These are phyloP conservation scores for Spathaspora sp. DNA, from an alignment of 805 yeast species.

Conservation along the genomic window DNA sequence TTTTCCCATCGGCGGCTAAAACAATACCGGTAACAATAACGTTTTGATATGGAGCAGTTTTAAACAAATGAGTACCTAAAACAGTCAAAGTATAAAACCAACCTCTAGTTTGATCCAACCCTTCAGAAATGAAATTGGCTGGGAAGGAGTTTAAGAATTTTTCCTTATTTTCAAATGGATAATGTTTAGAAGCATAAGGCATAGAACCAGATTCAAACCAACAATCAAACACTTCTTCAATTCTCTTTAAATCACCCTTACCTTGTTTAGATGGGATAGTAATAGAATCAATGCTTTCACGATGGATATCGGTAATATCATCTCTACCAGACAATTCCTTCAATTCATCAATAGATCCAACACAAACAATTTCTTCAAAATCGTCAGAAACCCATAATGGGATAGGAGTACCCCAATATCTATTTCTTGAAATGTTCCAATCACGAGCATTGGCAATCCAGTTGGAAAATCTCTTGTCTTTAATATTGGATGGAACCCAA, in stretches of 20 bases:
- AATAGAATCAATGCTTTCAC: constrained; percentile 86
- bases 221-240: constrained; percentile 98
- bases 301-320: constrained; percentile 86
- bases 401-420: constrained; percentile 99
- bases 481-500: constrained; percentile 92
- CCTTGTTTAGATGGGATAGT: constrained; percentile 92
- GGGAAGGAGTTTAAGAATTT: constrained; percentile 77
- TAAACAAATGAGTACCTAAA: constrained; percentile 90
- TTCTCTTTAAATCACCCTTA: constrained; percentile 81
- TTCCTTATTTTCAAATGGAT: constrained; percentile 87
- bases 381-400: constrained; percentile 98
- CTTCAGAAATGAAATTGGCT: constrained; percentile 97
- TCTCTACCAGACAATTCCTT: constrained; percentile 76
- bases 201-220: constrained; percentile 99
- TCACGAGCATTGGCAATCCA: constrained; percentile 99
- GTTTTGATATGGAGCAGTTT: constrained; percentile 89
- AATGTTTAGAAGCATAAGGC: constrained; percentile 97
- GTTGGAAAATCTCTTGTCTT: constrained; percentile 93
- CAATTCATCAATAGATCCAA: constrained; percentile 88
- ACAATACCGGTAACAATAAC: constrained; percentile 96
- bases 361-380: constrained; percentile 84
- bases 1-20: constrained; percentile 96
- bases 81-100: constrained; percentile 98
- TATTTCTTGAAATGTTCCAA: constrained; percentile 97
- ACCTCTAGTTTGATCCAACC: constrained; percentile 99